Base-by-base conservation (phyloP, 2,329 filamentous ascomycete genomes). In the Botryotinia calthae region DNA sequence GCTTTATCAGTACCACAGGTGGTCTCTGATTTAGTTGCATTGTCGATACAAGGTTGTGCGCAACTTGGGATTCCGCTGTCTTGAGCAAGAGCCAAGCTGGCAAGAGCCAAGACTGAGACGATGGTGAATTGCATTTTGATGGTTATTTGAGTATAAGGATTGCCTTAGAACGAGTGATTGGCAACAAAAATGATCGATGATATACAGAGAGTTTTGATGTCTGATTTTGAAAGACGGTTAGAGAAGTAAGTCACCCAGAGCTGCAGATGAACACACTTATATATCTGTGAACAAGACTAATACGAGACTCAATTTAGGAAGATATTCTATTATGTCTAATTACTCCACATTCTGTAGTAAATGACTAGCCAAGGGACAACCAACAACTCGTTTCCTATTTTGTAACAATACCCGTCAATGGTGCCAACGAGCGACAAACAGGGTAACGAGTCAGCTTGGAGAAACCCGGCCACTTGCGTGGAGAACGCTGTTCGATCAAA, bases 161-260 rank as follows among this genome's bases (percentile, higher is more conserved):
- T 67, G 61, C 70, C 70, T 67, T 68, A n/a, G 68, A 72, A 72
- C 62, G 70, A 72, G 51, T 72, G 70, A 48, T 67, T 67, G 62
- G 61, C 62, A 68, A 72, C 28, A 54, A 54, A 28, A 48, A 56
- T 20, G 48, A 56, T 67, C 12, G 48, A 42, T 22, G 65, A 56
- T 67, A 56, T 31, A 42, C 48, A 54, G 48, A 54, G 48, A 67
- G 65, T 31, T 10, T n/a, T 66, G 44, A 51, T 3, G 10, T 68
- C 59, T 54, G 18, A 20, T 51, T 22, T 51, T 67, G 16, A 31
- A 40, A 58, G 63, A 48, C 48, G 28, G 28, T 25, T 67, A 25
- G 40, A 59, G 22, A 42, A 18, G 51, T 31, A 67, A 67, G 62
- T 72, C 14, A 72, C 16, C 37, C 48, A 72, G 31, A 28, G 28